Evolutionary conservation across 2,329 filamentous ascomycete genomes (phyloP), one percentile per base, ranked within the genome.

Genomic region (Alternaria sp.): DNA sequence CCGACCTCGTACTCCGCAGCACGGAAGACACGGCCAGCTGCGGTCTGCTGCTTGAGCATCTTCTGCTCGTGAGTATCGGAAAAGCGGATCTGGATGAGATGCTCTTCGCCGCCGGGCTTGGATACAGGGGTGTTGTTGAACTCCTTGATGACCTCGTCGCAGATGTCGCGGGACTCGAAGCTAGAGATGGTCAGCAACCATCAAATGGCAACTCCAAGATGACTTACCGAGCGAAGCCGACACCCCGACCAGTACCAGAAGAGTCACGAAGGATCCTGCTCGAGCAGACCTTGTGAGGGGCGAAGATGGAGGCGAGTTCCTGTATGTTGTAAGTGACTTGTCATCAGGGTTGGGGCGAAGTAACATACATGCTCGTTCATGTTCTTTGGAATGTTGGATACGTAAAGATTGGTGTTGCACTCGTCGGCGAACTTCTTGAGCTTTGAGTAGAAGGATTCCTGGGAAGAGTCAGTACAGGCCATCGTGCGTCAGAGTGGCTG

Each of bases 61-160:
- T 99, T 99, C 81, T 99, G 96, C 66, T 95, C 92, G 59, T 96
- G 93, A 40, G 96, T 99, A 77, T 99, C 96, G 67, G 96, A 95
- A 79, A 97, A 99, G 69, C 96, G 94, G 71, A 99, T 93, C 82
- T 97, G 94, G 67, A 94, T 90, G 68, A 96, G 88, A 26, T 91
- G 89, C 74, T 97, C 93, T 32, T 91, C 89, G 44, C 92, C 92
- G 69, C 74, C 77, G 28, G 87, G 83, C 70, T 90, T 84, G 32
- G 80, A 77, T 66, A 85, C 82, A 30, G 82, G 81, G 54, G 81
- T 82, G 68, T 96, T 95, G 81, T 97, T 94, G 82, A 92, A 99
- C 67, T 91, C 89, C 72, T 86, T 85, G 80, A 99, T 93, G 70
- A 99, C 90, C 70, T 93, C 89, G 72, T 98, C 94, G 71, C 96